Percentiles rank a stretch among this genome's conserved stretches.
Evolutionary conservation across 352 stramenopile species (phyloP).

Genomic region (Globisporangium cystogenes): DNA sequence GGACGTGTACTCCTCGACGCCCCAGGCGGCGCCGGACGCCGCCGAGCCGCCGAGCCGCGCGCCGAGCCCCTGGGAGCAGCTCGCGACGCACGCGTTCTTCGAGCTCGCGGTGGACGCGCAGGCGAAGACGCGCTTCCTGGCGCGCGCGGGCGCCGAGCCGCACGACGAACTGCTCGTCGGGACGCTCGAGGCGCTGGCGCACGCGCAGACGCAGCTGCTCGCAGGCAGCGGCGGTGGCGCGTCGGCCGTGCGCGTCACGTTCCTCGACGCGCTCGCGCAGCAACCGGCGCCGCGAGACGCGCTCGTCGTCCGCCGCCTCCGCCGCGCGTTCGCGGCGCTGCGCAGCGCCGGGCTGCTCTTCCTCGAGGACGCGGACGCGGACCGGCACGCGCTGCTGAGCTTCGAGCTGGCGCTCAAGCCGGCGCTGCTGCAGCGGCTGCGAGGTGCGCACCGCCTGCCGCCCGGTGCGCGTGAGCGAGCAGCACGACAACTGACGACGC

Average conservation of each 20-base stretch:
- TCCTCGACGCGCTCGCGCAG: constrained; percentile 8
- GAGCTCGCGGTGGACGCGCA: constrained; percentile 19
- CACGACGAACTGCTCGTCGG: constrained; percentile 29
- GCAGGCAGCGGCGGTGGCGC: background rate
- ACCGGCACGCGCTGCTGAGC: constrained; percentile 53
- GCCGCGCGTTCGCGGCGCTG: constrained; percentile 37
- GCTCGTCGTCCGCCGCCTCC: constrained; percentile 14
- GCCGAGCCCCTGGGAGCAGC: constrained; percentile 25
- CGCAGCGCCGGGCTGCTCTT: constrained; percentile 42
- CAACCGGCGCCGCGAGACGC: background rate
- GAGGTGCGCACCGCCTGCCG: constrained; percentile 27
- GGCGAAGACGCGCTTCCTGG: constrained; percentile 24
- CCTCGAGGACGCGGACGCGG: constrained; percentile 42
- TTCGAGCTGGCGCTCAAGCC: constrained; percentile 40
- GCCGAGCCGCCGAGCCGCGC: background rate
- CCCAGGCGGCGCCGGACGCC: too few species aligned
- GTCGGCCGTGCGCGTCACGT: constrained; percentile 8
- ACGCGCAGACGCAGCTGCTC: constrained; percentile 15
- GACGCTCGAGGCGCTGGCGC: constrained; percentile 28
- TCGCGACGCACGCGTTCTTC: constrained; percentile 42
- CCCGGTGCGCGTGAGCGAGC: too few species aligned
- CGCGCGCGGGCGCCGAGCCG: constrained; percentile 7
- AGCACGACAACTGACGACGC: too few species aligned
- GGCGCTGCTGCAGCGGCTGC: constrained; percentile 29
- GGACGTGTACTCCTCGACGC: constrained; percentile 26